Conservation (phyloP, 306 rosid genomes). For the Dryas drummondii region DNA sequence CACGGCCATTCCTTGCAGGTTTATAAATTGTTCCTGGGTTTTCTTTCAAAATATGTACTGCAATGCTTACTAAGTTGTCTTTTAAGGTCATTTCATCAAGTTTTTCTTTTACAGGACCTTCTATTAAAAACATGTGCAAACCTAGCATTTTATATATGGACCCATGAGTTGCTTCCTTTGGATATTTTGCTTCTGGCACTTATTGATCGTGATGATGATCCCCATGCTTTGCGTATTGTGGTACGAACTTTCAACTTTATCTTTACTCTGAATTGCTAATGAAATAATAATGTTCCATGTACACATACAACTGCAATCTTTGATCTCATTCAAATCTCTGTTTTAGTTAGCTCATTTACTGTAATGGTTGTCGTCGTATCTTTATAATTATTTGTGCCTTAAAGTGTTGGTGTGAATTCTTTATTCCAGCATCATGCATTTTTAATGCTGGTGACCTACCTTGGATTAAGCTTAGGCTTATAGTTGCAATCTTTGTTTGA, state of each 20-base stretch:
- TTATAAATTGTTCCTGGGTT: slow-evolving; percentile 16
- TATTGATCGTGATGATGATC: slow-evolving; percentile 98
- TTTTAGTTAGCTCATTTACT: background rate
- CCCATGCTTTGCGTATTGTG: slow-evolving; percentile 92
- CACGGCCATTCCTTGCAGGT: slow-evolving; percentile 88
- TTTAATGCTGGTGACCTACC: background rate
- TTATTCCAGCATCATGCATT: background rate
- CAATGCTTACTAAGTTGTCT: background rate
- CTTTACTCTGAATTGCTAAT: slow-evolving; percentile 10
- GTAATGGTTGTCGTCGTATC: background rate
- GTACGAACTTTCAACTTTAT: slow-evolving; percentile 44
- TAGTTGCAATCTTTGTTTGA: background rate
- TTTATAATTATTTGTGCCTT: background rate
- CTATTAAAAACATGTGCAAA: slow-evolving; percentile 76
- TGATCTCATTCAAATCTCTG: background rate
- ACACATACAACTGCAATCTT: background rate
- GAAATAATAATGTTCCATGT: slow-evolving; percentile 2
- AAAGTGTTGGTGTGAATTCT: background rate
- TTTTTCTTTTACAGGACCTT: slow-evolving; percentile 64
- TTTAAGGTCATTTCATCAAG: slow-evolving; percentile 1
- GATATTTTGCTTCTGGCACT: slow-evolving; percentile 95
- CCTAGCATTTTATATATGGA: slow-evolving; percentile 87
- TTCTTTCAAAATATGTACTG: slow-evolving; percentile 20
- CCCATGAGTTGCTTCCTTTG: slow-evolving; percentile 89
- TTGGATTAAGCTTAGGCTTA: background rate